Evolutionary conservation across 371 early-diverging fungal genomes (phyloP), one percentile per base, ranked within the genome.

Genomic region (Apophysomyces trapeziformis): DNA sequence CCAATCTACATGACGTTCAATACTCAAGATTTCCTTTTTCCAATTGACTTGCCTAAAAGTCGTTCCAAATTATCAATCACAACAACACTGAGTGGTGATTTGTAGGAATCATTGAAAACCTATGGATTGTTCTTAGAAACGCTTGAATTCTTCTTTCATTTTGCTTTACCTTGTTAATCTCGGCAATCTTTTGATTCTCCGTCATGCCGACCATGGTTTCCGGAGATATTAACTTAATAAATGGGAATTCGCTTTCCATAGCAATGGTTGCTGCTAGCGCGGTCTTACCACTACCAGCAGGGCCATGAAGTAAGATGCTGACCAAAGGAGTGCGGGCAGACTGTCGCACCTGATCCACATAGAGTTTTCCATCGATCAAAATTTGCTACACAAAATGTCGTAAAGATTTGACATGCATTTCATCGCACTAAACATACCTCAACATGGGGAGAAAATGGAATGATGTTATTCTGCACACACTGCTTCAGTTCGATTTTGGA

Each of bases 1-100:
- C 90, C 95, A 99, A 65, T 99, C 99, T 85, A 85, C 8, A 62
- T 18, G 41, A 16, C 39, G 14, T 36, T 26, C 5, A 50, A 26
- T 21, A 38, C 8, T 35, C 21, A 60, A 13, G 5, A 16, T 14
- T 39, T 4, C 2, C 16, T 56, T 38, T 32, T 35, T n/a, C 16
- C 5, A 4, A n/a, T 50, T 13, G 9, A 68, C 69, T 61, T 75
- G 89, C 90, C 90, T 26, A 98, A 77, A 6, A 99, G 78, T 39
- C 97, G 89, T 80, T 99, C 99, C 58, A 99, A 92, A 58, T 96
- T 90, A 76, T 99, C 99, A 62, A 99, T 85, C 16, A 99, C 96
- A 68, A 99, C 93, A 21, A 98, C 89, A 76, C 97, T 94, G 58
- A 93, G 76, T 12, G 98, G 95, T 12, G 99, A 98, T 75, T 97